These are phyloP conservation scores for Talaromyces adpressus DNA, from an alignment of 495 filamentous ascomycete species.

Conservation along the genomic window DNA sequence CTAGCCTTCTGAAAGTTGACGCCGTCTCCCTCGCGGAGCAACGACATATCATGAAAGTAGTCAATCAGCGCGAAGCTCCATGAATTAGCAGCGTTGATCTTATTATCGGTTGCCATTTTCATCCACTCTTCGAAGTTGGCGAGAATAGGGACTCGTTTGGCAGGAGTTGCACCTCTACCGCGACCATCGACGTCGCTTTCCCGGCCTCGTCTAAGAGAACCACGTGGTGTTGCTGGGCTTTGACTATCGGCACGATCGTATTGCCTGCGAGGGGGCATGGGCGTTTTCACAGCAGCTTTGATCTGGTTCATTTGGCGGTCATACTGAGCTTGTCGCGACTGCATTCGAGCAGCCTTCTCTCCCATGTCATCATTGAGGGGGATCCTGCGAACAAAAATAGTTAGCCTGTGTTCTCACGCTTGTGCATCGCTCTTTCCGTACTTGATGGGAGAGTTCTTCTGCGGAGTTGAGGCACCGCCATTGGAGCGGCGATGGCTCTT, in stretches of 20 bases:
- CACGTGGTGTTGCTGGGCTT: constrained; percentile 60
- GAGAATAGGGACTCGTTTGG: constrained; percentile 91
- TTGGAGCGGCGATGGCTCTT: constrained; percentile 41
- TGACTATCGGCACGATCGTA: constrained; percentile 57
- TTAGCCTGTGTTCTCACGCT: constrained; percentile 7
- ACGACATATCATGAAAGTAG: constrained; percentile 98
- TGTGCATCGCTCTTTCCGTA: constrained; percentile 31
- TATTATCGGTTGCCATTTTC: constrained; percentile 99
- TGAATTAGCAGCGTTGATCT: constrained; percentile 97
- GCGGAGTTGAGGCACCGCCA: constrained; percentile 49
- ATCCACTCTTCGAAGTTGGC: constrained; percentile 99
- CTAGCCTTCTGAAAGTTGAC: constrained; percentile 99
- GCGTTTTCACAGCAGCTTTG: constrained; percentile 78
- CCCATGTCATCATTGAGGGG: constrained; percentile 92
- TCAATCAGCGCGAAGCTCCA: constrained; percentile 99
- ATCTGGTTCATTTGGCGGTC: constrained; percentile 89
- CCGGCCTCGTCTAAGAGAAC: constrained; percentile 40
- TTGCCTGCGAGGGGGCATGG: constrained; percentile 59
- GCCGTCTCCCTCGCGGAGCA: constrained; percentile 90
- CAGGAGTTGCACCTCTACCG: constrained; percentile 74
- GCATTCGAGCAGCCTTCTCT: constrained; percentile 83
- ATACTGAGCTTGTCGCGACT: constrained; percentile 81
- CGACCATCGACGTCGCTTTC: constrained; percentile 58
- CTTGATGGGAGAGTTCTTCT: constrained; percentile 63
- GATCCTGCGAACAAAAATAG: constrained; percentile 42